phyloP scores from a whole-genome alignment of 176 grass and related monocot genomes.

The Typha latifolia region DNA sequence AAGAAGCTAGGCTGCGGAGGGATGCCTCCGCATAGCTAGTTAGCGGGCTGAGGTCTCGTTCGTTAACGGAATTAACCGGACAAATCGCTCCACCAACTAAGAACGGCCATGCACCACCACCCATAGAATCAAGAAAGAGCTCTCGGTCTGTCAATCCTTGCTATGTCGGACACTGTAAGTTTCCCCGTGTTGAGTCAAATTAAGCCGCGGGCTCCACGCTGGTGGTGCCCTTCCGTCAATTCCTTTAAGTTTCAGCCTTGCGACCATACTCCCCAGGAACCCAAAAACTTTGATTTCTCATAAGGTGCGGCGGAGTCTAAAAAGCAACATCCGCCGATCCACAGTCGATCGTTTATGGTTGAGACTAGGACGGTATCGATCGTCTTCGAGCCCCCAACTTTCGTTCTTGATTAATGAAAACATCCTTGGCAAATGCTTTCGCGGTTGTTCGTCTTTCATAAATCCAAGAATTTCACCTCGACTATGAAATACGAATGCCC shows the following conservation, averaged over 20 bases:
- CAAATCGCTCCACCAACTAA: slow-evolving; percentile 65
- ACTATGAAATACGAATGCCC: too few relatives aligned
- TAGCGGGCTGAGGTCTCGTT: slow-evolving; percentile 66
- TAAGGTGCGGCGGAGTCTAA: too few relatives aligned
- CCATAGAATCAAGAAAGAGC: slow-evolving; percentile 48
- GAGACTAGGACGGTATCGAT: too few relatives aligned
- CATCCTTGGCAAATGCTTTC: slow-evolving; percentile 53
- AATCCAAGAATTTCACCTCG: too few relatives aligned
- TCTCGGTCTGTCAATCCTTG: slow-evolving; percentile 45
- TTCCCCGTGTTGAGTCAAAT: slow-evolving; percentile 44
- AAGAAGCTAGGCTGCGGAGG: slow-evolving; percentile 3
- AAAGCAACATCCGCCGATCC: too few relatives aligned
- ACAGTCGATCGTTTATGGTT: too few relatives aligned
- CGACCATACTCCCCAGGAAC: slow-evolving; percentile 37
- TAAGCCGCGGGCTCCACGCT: slow-evolving; percentile 28
- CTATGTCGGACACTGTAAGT: slow-evolving; percentile 45
- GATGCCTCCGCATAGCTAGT: slow-evolving; percentile 65
- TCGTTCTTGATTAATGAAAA: slow-evolving; percentile 53
- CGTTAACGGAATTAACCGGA: slow-evolving; percentile 59
- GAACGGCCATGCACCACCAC: slow-evolving; percentile 33
- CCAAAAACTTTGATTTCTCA: too few relatives aligned
- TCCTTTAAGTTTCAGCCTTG: slow-evolving; percentile 35
- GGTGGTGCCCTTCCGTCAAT: neutral
- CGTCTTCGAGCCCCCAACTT: slow-evolving; percentile 52
- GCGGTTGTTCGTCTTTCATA: too few relatives aligned